Evolutionary conservation across 192 early-diverging fungal genomes (phyloP).

Genomic region (Obelidium mucronatum): DNA sequence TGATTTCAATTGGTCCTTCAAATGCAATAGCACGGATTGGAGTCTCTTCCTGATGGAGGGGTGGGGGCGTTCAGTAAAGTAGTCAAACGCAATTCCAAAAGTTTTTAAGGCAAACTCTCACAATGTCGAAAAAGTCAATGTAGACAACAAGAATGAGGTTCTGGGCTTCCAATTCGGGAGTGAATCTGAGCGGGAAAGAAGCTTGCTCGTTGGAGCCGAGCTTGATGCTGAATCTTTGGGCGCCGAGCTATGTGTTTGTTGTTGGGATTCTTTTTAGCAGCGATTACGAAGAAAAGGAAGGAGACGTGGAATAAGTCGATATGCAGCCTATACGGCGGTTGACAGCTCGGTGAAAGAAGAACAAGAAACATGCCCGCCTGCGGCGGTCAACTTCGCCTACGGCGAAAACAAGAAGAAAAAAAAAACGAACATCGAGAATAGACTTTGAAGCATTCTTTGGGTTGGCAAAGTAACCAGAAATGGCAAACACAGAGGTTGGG

Average conservation of each 20-base stretch:
- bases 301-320: not conserved
- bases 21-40: conserved; percentile 37
- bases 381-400: no score
- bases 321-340: not conserved
- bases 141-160: conserved; percentile 34
- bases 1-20: conserved; percentile 29
- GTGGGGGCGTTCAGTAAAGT: not conserved
- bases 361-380: no score
- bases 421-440: conserved; percentile 28
- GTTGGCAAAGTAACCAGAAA: conserved; percentile 29
- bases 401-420: no score
- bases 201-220: conserved; percentile 34
- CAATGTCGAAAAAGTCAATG: conserved; percentile 40
- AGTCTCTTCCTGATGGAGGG: conserved; percentile 27
- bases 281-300: not conserved
- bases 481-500: conserved; percentile 19
- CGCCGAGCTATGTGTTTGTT: conserved; percentile 8
- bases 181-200: conserved; percentile 30
- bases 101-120: conserved; percentile 1
- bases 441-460: conserved; percentile 27
- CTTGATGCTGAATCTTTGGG: conserved; percentile 26
- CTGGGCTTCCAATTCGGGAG: conserved; percentile 40
- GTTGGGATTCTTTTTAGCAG: not conserved
- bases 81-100: not conserved
- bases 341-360: no score